Percentiles rank a stretch among this genome's conserved stretches.
phyloP scores from a whole-genome alignment of 495 filamentous ascomycete genomes.

The Cercophora newfieldiana region DNA sequence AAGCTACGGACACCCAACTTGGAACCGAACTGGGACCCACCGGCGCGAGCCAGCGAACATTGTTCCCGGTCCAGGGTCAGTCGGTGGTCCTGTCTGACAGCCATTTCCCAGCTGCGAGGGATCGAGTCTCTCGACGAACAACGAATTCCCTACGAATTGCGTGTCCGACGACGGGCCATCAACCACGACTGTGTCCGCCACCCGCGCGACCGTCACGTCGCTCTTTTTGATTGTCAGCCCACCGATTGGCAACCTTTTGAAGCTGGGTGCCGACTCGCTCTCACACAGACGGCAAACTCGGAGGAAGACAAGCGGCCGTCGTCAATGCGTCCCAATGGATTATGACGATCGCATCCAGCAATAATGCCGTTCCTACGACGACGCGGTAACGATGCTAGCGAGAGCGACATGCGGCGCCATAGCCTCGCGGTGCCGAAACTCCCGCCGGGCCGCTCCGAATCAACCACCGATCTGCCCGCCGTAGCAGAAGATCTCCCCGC shows the following conservation, averaged over 20 bases:
- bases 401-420: conserved; percentile 51
- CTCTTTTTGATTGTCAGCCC: background rate
- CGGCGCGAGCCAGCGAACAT: background rate
- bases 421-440: conserved; percentile 35
- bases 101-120: background rate
- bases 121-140: background rate
- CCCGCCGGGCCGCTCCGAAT: conserved; percentile 21
- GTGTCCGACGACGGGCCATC: background rate
- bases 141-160: conserved; percentile 3
- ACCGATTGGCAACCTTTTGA: conserved; percentile 1
- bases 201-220: background rate
- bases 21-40: background rate
- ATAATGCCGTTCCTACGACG: conserved; percentile 54
- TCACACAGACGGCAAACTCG: background rate
- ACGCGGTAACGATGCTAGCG: conserved; percentile 51
- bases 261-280: background rate
- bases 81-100: background rate
- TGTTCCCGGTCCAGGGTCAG: background rate
- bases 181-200: background rate
- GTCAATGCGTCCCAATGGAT: conserved; percentile 40
- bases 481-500: conserved; percentile 26
- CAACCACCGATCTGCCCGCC: conserved; percentile 26
- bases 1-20: too few species aligned
- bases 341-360: conserved; percentile 40
- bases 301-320: background rate